phyloP scores from a whole-genome alignment of 148 eudicot species.

The Nepenthes gracilis region DNA sequence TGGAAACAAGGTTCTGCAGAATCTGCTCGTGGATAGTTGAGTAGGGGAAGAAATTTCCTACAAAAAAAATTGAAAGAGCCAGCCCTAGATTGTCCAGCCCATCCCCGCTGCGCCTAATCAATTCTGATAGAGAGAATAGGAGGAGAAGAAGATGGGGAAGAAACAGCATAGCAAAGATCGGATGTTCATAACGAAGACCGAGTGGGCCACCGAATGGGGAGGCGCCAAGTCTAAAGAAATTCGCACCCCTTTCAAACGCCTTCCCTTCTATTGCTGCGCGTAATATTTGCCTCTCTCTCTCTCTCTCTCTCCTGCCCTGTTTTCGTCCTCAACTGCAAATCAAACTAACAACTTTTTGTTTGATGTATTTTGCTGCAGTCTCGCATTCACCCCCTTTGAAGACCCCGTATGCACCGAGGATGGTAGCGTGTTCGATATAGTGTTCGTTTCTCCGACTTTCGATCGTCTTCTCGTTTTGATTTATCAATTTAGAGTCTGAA shows the following conservation, averaged over 20 bases:
- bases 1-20: no score
- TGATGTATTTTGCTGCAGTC: constrained; percentile 29
- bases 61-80: no score
- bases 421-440: constrained; percentile 79
- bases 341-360: not conserved
- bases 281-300: constrained; percentile 11
- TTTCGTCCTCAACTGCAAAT: not conserved
- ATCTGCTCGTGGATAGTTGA: no score
- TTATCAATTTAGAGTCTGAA: constrained; percentile 1
- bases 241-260: constrained; percentile 79
- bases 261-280: constrained; percentile 99
- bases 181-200: constrained; percentile 85
- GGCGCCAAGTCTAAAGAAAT: constrained; percentile 77
- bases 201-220: constrained; percentile 99
- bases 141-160: constrained; percentile 61
- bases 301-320: not conserved
- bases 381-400: constrained; percentile 90
- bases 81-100: no score
- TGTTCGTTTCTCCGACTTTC: constrained; percentile 27
- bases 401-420: constrained; percentile 71
- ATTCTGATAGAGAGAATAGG: no score
- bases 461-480: not conserved
- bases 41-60: no score
- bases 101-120: no score
- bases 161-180: constrained; percentile 98